phyloP scores from a whole-genome alignment of 176 grass and related monocot species.

The Carex kokanica region DNA sequence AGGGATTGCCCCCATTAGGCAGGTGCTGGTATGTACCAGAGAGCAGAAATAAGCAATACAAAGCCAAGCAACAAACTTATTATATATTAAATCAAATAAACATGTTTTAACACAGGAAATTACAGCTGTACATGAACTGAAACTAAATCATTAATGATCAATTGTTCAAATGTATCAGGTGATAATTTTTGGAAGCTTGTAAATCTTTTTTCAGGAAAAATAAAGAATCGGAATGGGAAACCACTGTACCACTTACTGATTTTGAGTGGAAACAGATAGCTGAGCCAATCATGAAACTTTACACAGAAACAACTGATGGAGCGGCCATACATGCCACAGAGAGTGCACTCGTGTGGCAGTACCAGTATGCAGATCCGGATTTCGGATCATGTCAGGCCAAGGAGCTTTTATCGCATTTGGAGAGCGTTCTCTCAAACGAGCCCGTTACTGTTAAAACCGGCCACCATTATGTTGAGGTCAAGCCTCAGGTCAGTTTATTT shows the following conservation, averaged over 20 bases:
- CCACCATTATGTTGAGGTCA: constrained; percentile 44
- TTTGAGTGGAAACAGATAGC: constrained; percentile 58
- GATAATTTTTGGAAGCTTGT: background rate
- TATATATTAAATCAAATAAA: background rate
- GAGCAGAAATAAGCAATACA: background rate
- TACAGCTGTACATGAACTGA: background rate
- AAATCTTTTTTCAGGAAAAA: constrained; percentile 32
- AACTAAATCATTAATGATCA: background rate
- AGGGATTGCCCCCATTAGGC: background rate
- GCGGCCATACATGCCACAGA: constrained; percentile 40
- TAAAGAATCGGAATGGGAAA: constrained; percentile 34
- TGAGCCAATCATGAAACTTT: constrained; percentile 52
- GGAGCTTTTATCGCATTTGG: constrained; percentile 50
- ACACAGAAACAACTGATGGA: constrained; percentile 49
- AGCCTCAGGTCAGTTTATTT: constrained; percentile 34
- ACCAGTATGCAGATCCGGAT: constrained; percentile 49
- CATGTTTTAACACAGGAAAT: background rate
- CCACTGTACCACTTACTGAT: constrained; percentile 1
- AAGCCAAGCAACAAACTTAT: background rate
- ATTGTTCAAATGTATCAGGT: background rate
- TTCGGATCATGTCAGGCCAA: constrained; percentile 58
- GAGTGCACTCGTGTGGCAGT: constrained; percentile 45
- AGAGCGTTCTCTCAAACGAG: constrained; percentile 42
- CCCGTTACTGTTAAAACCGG: constrained; percentile 40
- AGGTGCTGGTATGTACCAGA: background rate